Conservation (phyloP, 768 basidiomycete genomes). For the Terana coerulea region DNA sequence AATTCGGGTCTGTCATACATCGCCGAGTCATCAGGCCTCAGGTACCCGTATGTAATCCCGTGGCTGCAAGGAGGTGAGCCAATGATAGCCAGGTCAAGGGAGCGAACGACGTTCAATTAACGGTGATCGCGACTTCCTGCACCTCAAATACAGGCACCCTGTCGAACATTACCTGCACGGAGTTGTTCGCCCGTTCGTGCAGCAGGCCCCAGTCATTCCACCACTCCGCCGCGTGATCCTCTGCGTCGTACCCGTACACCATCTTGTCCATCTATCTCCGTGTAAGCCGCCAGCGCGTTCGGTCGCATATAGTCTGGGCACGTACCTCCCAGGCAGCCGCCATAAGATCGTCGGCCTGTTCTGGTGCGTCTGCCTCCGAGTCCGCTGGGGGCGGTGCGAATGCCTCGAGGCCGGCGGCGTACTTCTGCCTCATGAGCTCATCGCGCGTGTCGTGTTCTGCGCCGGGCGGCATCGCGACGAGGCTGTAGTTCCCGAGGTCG, state of each 20-base stretch:
- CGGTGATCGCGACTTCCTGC: no score
- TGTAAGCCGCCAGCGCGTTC: no score
- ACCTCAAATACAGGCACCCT: background rate
- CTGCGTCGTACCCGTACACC: slow-evolving; percentile 25
- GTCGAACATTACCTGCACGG: background rate
- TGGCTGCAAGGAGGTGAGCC: no score
- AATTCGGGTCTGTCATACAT: no score
- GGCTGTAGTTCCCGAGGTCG: slow-evolving; percentile 17
- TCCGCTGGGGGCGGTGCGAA: no score
- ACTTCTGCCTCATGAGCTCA: slow-evolving; percentile 1
- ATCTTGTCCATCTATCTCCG: slow-evolving; percentile 13
- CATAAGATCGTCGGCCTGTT: no score
- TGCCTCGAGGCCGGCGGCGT: slow-evolving; percentile 8
- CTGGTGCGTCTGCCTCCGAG: no score
- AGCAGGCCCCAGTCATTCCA: slow-evolving; percentile 26
- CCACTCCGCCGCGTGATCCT: slow-evolving; percentile 27
- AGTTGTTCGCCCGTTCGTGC: slow-evolving; percentile 20
- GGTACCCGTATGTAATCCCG: no score
- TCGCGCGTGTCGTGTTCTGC: slow-evolving; percentile 11
- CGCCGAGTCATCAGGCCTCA: background rate
- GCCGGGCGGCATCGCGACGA: slow-evolving; percentile 20
- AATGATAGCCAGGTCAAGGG: no score
- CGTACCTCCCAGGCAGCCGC: slow-evolving; percentile 3
- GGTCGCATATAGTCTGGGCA: no score
- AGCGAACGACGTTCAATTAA: no score